Evolutionary conservation across 441 rosid genomes (phyloP).

Genomic region (Flueggea neowawraea): DNA sequence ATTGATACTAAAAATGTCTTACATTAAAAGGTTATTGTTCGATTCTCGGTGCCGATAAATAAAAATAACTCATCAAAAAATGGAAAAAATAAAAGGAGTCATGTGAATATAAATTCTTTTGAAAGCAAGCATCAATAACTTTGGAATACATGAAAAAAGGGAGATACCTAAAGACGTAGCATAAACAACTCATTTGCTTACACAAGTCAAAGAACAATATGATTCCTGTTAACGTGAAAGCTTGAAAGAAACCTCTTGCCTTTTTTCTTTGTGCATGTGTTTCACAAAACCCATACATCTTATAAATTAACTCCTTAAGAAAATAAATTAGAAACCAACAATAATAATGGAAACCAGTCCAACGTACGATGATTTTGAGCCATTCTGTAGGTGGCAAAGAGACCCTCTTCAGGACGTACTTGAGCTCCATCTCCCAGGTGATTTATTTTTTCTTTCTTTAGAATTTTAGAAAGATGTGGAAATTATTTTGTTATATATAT

Average conservation of each 20-base stretch:
- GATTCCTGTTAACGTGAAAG: background rate
- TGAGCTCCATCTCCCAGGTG: constrained; percentile 16
- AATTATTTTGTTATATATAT: background rate
- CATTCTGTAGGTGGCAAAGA: constrained; percentile 8
- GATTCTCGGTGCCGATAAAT: too few relatives aligned
- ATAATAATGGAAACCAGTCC: background rate
- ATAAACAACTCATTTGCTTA: background rate
- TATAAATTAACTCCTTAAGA: background rate
- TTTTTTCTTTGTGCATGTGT: too few relatives aligned
- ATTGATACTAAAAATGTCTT: too few relatives aligned
- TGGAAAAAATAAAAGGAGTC: too few relatives aligned
- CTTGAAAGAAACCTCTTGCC: background rate
- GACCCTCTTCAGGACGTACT: constrained; percentile 9
- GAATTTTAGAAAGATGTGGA: too few relatives aligned
- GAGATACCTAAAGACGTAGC: too few relatives aligned
- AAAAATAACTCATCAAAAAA: too few relatives aligned
- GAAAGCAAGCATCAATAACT: too few relatives aligned
- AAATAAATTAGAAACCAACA: background rate
- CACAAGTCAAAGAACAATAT: constrained; percentile 2
- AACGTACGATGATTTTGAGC: constrained; percentile 30
- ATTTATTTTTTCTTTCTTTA: background rate
- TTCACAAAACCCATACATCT: background rate
- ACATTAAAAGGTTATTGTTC: too few relatives aligned
- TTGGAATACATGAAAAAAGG: too few relatives aligned
- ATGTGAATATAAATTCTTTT: too few relatives aligned